Conservation (phyloP, 2,329 filamentous ascomycete genomes). For the Neofusicoccum ribis region DNA sequence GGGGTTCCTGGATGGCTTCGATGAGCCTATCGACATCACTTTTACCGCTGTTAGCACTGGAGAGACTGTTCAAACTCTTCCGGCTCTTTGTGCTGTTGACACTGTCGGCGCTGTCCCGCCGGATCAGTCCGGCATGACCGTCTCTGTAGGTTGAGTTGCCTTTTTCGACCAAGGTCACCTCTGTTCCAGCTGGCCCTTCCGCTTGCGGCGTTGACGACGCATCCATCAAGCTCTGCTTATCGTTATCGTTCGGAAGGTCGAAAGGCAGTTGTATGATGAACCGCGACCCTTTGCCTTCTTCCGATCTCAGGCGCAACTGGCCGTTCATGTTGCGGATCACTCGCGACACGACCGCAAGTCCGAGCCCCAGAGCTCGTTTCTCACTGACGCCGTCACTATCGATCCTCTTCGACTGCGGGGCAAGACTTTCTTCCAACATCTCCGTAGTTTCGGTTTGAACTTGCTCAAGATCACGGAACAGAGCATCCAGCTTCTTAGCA, state of each 20-base stretch:
- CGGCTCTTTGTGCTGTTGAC: slow-evolving; percentile 54
- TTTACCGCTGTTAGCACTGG: slow-evolving; percentile 45
- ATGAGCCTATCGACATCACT: slow-evolving; percentile 72
- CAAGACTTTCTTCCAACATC: slow-evolving; percentile 33
- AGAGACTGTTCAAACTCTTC: slow-evolving; percentile 44
- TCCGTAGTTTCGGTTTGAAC: slow-evolving; percentile 53
- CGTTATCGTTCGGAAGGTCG: slow-evolving; percentile 53
- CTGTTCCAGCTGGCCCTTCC: slow-evolving; percentile 42
- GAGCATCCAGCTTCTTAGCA: slow-evolving; percentile 55
- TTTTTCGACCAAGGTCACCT: slow-evolving; percentile 61
- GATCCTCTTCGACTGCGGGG: slow-evolving; percentile 33
- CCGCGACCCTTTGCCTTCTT: slow-evolving; percentile 76
- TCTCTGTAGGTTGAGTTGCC: background rate
- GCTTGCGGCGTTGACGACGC: slow-evolving; percentile 27
- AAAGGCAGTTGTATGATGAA: slow-evolving; percentile 82
- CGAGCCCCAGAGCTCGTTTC: slow-evolving; percentile 68
- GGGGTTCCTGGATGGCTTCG: slow-evolving; percentile 67
- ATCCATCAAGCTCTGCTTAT: slow-evolving; percentile 14
- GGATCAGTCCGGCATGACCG: background rate
- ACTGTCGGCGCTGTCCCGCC: slow-evolving; percentile 44
- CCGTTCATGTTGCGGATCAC: slow-evolving; percentile 90
- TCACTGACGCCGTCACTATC: slow-evolving; percentile 29
- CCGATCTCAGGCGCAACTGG: slow-evolving; percentile 79
- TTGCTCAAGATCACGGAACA: slow-evolving; percentile 66
- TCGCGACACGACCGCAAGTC: slow-evolving; percentile 83